These are phyloP conservation scores for Takashimella koratensis DNA, from an alignment of 1,284 basidiomycete genomes.

Conservation along the genomic window DNA sequence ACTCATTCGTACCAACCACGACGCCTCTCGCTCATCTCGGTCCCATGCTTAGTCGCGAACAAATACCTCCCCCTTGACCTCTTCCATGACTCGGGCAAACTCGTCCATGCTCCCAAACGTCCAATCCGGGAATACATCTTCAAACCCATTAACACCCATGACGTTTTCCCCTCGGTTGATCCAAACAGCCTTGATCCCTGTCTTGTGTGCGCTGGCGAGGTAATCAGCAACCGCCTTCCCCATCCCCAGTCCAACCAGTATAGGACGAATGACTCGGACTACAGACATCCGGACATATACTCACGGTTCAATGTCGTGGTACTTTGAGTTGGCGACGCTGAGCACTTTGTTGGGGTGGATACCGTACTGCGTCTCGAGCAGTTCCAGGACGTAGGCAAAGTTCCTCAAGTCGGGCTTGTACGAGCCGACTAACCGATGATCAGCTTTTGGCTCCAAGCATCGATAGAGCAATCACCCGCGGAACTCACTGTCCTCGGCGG, in stretches of 20 bases:
- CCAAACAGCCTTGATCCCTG: conserved; percentile 23
- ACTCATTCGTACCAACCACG: background rate
- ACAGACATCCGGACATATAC: too few species aligned
- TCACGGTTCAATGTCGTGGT: conserved; percentile 26
- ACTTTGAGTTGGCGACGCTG: conserved; percentile 22
- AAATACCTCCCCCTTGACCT: background rate
- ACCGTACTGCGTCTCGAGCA: conserved; percentile 16
- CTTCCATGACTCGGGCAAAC: conserved; percentile 9
- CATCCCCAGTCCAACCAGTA: too few species aligned
- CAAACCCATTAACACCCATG: conserved; percentile 11
- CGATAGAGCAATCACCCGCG: background rate
- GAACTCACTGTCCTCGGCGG: conserved; percentile 26
- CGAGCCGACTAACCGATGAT: conserved; percentile 21
- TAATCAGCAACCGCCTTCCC: background rate
- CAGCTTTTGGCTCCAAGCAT: background rate
- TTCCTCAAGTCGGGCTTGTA: conserved; percentile 31
- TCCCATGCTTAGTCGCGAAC: background rate
- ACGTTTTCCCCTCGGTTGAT: conserved; percentile 18
- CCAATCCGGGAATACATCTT: conserved; percentile 14
- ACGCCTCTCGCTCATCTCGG: background rate
- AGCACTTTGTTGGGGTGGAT: conserved; percentile 19
- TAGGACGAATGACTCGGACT: too few species aligned
- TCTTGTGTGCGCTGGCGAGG: conserved; percentile 18
- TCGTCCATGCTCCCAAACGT: conserved; percentile 11
- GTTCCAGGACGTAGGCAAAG: conserved; percentile 26